Evolutionary conservation across 345 rosid genomes (phyloP).

Genomic region (Excoecaria agallocha): DNA sequence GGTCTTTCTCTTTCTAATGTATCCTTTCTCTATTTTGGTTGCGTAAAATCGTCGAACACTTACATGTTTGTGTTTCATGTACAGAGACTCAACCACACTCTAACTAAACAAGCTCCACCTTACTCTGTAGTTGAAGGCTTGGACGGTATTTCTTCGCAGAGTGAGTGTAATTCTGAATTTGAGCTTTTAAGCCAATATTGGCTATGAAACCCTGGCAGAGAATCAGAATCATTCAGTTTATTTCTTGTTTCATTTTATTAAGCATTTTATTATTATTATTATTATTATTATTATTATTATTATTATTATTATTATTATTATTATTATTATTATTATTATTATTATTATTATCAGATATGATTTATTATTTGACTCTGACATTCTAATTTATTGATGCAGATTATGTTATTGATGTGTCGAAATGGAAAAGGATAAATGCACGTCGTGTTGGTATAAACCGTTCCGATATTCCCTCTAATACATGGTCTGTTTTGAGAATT

Average conservation of each 20-base stretch:
- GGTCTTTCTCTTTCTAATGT: conserved; percentile 30
- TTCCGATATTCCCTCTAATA: conserved; percentile 45
- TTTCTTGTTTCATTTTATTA: not conserved
- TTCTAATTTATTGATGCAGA: conserved; percentile 16
- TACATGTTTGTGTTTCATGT: conserved; percentile 2
- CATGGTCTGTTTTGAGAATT: conserved; percentile 54
- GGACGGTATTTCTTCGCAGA: conserved; percentile 20
- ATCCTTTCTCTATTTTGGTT: not conserved
- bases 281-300: no score
- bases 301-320: no score
- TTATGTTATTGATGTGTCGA: conserved; percentile 41
- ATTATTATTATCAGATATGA: no score
- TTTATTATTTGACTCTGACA: not conserved
- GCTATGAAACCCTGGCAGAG: no score
- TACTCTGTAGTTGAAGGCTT: conserved; percentile 24
- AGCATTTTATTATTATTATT: no score
- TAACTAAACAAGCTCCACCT: conserved; percentile 23
- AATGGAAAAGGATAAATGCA: conserved; percentile 60
- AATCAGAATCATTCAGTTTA: not conserved
- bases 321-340: no score
- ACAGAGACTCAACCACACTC: conserved; percentile 42
- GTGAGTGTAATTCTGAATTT: conserved; percentile 17
- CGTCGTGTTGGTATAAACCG: conserved; percentile 39
- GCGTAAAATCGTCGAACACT: conserved; percentile 46
- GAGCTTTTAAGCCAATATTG: not conserved